Evolutionary conservation across 768 basidiomycete genomes (phyloP).

Genomic region (Collybia mongolica): DNA sequence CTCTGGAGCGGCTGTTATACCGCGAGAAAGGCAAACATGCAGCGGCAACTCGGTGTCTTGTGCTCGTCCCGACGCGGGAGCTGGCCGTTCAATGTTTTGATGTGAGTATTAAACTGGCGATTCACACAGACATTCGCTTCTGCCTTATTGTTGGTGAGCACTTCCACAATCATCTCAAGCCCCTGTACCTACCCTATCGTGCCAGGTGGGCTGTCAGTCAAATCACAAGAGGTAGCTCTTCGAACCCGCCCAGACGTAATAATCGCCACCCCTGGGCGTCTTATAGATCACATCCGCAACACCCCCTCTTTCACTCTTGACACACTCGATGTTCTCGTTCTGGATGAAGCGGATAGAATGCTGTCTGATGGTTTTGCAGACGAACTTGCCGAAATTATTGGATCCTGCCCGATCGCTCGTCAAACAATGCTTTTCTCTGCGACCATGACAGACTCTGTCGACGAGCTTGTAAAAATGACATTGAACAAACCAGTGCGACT

Average conservation of each 20-base stretch:
- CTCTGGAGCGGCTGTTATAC: constrained; percentile 89
- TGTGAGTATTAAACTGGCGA: constrained; percentile 81
- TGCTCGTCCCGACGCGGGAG: constrained; percentile 94
- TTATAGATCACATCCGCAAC: constrained; percentile 97
- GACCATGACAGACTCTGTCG: constrained; percentile 97
- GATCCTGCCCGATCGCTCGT: constrained; percentile 80
- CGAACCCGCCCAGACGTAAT: constrained; percentile 90
- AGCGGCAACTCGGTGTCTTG: constrained; percentile 84
- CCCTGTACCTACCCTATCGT: constrained; percentile 7
- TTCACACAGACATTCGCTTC: constrained; percentile 86
- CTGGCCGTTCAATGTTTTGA: constrained; percentile 95
- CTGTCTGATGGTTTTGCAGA: constrained; percentile 93
- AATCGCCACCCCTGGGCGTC: constrained; percentile 95
- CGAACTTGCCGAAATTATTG: constrained; percentile 92
- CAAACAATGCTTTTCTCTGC: constrained; percentile 99
- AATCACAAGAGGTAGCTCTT: constrained; percentile 84
- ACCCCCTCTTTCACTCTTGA: constrained; percentile 92
- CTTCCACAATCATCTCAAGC: background rate
- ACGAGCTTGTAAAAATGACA: constrained; percentile 90
- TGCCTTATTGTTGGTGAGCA: constrained; percentile 86
- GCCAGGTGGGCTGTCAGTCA: constrained; percentile 87
- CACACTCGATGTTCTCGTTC: constrained; percentile 87
- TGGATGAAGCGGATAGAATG: constrained; percentile 99
- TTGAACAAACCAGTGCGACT: constrained; percentile 90
- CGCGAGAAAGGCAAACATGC: constrained; percentile 87